Evolutionary conservation across 257 asterid genomes (phyloP), one percentile per base, ranked within the genome.

Genomic region (Ophiorrhiza pumila): DNA sequence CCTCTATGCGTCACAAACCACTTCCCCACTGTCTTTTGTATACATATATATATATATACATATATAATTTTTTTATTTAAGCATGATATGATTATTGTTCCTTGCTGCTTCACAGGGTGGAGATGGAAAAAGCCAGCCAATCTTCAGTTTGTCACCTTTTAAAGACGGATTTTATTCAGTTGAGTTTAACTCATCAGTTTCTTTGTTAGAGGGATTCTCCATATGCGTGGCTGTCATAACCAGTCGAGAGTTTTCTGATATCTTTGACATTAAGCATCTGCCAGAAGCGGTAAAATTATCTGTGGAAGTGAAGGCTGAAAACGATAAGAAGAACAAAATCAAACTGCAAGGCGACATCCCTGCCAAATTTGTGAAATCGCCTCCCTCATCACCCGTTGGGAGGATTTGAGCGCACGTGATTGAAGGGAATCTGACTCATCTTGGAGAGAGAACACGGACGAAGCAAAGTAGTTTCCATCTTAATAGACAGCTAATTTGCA

Each of bases 381-480:
- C 97, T 20, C 98, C 97, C 4, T 76, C 86, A 29, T 94, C 98
- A 45, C 98, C 98, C 0, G 97, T 82, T 25, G 98, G 93, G 72
- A 89, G 98, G 85, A 90, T 89, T 73, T 94, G 77, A 81, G 66
- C 47, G 27, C n/a, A n/a, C n/a, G 45, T 56, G 23, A 52, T 31
- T 50, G 35, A 55, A 29, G 67, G 69, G 10, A 58, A 18, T 58
- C 13, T 20, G 60, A 11, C 67, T 60, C 25, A 7, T 9, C 20
- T 10, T 4, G 29, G 0, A 5, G 22, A 39, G 9, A 15, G 6
- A 43, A 4, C 1, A 35, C 14, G 20, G 42, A 39, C 39, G 20
- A 14, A 64, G 37, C 9, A n/a, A 45, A 67, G 59, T 9, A 4
- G 43, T 47, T 39, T 47, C 18, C 25, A 27, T 67, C 18, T 47